Conservation (phyloP, 2,329 filamentous ascomycete genomes). For the Sordariomycetes sp. region DNA sequence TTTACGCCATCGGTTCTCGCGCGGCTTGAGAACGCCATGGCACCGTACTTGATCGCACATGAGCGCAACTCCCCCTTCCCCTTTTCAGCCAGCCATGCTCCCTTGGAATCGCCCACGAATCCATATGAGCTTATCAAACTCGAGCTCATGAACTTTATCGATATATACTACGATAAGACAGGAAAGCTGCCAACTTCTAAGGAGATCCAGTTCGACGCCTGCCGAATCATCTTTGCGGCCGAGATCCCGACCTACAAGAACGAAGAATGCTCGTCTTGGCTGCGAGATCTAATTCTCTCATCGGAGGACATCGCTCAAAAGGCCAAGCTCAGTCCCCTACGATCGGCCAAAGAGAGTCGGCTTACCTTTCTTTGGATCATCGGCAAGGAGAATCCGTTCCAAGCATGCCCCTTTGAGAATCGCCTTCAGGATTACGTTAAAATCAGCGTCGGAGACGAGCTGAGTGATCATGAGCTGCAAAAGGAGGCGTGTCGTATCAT, state of each 20-base stretch:
- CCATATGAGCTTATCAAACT: conserved; percentile 26
- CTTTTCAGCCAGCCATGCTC: conserved; percentile 10
- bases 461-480: conserved; percentile 9
- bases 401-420: conserved; percentile 15
- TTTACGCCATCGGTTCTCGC: conserved; percentile 24
- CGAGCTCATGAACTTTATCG: conserved; percentile 19
- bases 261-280: conserved; percentile 11
- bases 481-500: conserved; percentile 14
- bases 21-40: conserved; percentile 30
- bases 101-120: conserved; percentile 9
- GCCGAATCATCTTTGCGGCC: conserved; percentile 17
- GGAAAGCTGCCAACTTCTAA: conserved; percentile 10
- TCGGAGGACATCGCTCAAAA: conserved; percentile 5
- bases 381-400: conserved; percentile 16
- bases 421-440: conserved; percentile 8
- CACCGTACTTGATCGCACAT: conserved; percentile 18
- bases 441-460: not conserved
- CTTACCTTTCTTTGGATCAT: conserved; percentile 14
- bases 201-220: conserved; percentile 13
- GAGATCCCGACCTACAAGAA: conserved; percentile 9
- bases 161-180: conserved; percentile 11
- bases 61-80: conserved; percentile 12
- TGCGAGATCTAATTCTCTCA: conserved; percentile 14
- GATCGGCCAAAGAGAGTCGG: conserved; percentile 10
- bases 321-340: conserved; percentile 14